Base-by-base conservation (phyloP, 2,329 filamentous ascomycete genomes). In the Pseudogymnoascus sp. region DNA sequence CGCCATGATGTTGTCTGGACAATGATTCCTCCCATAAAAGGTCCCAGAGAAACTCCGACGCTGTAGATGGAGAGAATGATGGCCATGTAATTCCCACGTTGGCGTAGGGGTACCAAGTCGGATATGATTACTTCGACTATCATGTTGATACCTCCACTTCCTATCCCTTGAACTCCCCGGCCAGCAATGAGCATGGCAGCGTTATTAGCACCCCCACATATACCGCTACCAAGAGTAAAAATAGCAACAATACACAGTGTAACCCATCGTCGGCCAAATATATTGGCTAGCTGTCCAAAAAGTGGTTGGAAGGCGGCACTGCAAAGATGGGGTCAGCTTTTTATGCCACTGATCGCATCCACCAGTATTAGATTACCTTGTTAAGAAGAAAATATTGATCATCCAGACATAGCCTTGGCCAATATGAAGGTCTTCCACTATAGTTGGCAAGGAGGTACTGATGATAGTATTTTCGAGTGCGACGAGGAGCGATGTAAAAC, bases 161-260 rank as follows among this genome's bases (percentile, higher is more conserved):
- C 80, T 1, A 80, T 67, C 0, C 84, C 84, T 62, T 86, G 82
- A 1, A 87, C 70, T 0, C 76, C 76, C 0, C 83, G 76, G n/a
- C 81, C 82, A 3, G 74, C 77, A 12, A 88, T 82, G 2, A 88
- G 72, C 68, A 79, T 78, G 0, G 66, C 68, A 0, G 72, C 73
- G 6, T 66, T 77, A 0, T 68, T 74, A 0, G 83, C 78, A 0
- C 76, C 77, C 0, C 81, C 83, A 43, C 74, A 77, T 2, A 87
- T 73, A 0, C 77, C 80, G 62, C 81, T 83, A 0, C 83, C 83
- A 0, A 85, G 66, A 0, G 73, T 74, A 63, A 84, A 84, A 1
- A 82, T 64, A 10, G 70, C 72, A 1, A 83, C 74, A 2, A 78
- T 70, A 6, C 68, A 59, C 0, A 82, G 70, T 14, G 74, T 72